These are phyloP conservation scores for Exophiala phaeomuriformis DNA, from an alignment of 2,329 filamentous ascomycete genomes.

Conservation along the genomic window DNA sequence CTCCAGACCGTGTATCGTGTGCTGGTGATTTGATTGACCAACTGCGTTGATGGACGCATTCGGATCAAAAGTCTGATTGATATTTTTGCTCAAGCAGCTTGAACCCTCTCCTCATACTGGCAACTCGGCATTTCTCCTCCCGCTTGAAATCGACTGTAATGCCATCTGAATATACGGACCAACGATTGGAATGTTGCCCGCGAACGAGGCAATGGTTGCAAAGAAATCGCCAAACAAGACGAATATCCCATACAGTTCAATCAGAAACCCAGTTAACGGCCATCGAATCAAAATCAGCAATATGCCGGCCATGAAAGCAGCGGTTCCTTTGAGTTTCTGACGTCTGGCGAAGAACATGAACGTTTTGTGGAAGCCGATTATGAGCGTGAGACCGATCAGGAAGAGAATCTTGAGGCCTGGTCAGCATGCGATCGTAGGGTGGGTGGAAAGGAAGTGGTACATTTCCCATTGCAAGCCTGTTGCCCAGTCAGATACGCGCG, in stretches of 20 bases:
- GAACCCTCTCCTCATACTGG: conserved; percentile 53
- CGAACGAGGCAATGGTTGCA: conserved; percentile 82
- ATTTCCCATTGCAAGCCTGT: conserved; percentile 94
- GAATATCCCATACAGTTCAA: conserved; percentile 89
- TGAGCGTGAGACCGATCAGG: conserved; percentile 89
- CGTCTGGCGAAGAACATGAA: conserved; percentile 87
- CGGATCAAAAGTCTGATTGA: too few species aligned
- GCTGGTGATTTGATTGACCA: too few species aligned
- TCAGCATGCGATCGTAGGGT: conserved; percentile 11
- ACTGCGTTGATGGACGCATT: too few species aligned
- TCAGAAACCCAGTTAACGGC: conserved; percentile 81
- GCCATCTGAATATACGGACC: conserved; percentile 74
- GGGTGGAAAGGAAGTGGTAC: conserved; percentile 41
- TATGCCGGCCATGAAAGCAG: conserved; percentile 78
- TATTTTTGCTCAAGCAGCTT: too few species aligned
- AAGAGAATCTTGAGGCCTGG: conserved; percentile 70
- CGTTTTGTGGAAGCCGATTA: conserved; percentile 88
- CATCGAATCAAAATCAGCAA: conserved; percentile 79
- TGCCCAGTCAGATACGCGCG: conserved; percentile 1
- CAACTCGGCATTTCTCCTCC: conserved; percentile 66
- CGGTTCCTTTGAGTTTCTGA: conserved; percentile 86
- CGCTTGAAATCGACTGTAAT: conserved; percentile 63
- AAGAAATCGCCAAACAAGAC: conserved; percentile 95
- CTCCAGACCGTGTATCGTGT: background rate
- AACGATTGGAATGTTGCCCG: conserved; percentile 73